Evolutionary conservation across 2,329 filamentous ascomycete species (phyloP).

Genomic region (Cercospora citrullina): DNA sequence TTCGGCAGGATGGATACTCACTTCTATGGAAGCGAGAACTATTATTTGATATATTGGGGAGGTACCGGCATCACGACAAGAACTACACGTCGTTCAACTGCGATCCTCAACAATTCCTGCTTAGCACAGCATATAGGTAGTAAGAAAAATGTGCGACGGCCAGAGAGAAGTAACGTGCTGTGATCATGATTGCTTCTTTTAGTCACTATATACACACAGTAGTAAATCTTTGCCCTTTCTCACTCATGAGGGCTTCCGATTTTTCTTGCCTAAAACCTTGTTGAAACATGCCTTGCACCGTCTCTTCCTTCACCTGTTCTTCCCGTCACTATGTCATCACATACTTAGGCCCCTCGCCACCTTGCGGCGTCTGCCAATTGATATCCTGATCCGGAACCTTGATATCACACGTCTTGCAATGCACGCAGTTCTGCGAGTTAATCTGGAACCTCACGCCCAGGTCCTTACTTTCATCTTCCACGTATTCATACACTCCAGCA

Average conservation of each 20-base stretch:
- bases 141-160: not conserved
- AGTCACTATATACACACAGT: not conserved
- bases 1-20: not conserved
- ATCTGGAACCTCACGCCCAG: slow-evolving; percentile 95
- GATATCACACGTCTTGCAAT: slow-evolving; percentile 99
- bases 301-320: not conserved
- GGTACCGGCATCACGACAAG: too few relatives aligned
- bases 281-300: not conserved
- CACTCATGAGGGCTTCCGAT: not conserved
- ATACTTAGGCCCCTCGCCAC: slow-evolving; percentile 74
- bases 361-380: slow-evolving; percentile 85
- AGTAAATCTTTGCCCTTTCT: not conserved
- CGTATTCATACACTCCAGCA: slow-evolving; percentile 95
- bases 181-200: not conserved
- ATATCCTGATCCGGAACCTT: slow-evolving; percentile 97
- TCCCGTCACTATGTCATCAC: slow-evolving; percentile 51
- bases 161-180: not conserved
- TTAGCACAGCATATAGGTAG: not conserved
- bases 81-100: too few relatives aligned
- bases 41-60: too few relatives aligned
- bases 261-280: not conserved
- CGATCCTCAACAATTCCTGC: too few relatives aligned
- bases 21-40: too few relatives aligned
- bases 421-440: slow-evolving; percentile 96
- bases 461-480: slow-evolving; percentile 85